phyloP scores from a whole-genome alignment of 371 early-diverging fungal genomes.

The Syncephalastrum monosporum region DNA sequence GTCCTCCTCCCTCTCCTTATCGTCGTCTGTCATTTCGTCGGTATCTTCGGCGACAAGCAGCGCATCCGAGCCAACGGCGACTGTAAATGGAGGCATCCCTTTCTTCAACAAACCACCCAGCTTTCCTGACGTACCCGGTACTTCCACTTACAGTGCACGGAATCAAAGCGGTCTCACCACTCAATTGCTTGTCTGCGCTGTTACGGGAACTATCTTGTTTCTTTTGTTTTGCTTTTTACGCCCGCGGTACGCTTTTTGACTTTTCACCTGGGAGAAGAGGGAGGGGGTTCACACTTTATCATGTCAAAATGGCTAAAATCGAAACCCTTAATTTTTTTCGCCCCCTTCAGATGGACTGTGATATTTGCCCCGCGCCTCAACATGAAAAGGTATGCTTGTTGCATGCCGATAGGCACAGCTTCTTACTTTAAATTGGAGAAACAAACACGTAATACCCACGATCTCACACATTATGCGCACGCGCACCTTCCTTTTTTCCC shows the following conservation, averaged over 20 bases:
- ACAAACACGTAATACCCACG: neutral
- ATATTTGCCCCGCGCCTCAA: constrained; percentile 60
- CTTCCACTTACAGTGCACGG: constrained; percentile 11
- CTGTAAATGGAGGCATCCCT: neutral
- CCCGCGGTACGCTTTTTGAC: constrained; percentile 29
- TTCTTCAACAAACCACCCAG: neutral
- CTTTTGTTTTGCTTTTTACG: constrained; percentile 55
- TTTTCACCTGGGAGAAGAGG: neutral
- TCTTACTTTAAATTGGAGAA: too few species aligned
- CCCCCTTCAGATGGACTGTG: constrained; percentile 34
- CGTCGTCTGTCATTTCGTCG: constrained; percentile 1
- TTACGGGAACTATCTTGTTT: constrained; percentile 43
- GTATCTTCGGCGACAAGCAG: neutral
- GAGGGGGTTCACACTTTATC: too few species aligned
- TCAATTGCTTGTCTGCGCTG: constrained; percentile 46
- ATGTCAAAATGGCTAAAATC: too few species aligned
- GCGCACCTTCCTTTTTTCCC: too few species aligned
- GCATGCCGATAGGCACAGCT: neutral
- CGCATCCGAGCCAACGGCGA: neutral
- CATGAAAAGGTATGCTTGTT: constrained; percentile 45
- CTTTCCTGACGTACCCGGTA: constrained; percentile 12
- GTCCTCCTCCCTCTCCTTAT: neutral
- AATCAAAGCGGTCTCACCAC: constrained; percentile 31
- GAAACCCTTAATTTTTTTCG: neutral
- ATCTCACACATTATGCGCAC: too few species aligned